Conservation (phyloP, 768 basidiomycete genomes). For the Ephemerocybe angulata region DNA sequence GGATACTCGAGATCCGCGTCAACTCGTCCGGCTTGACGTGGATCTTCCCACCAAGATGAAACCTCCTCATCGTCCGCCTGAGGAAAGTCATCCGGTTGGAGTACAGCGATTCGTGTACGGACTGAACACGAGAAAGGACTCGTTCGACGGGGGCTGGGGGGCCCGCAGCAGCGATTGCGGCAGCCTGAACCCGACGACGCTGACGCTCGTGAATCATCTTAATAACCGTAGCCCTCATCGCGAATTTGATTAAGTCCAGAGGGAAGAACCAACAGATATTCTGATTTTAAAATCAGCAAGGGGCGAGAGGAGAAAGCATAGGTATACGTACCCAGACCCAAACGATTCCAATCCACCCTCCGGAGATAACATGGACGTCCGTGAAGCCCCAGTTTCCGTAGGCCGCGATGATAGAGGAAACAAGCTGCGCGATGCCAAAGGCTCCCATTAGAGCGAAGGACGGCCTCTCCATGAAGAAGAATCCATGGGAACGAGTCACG, state of each 20-base stretch:
- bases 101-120: conserved; percentile 89
- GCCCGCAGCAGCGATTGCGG: conserved; percentile 37
- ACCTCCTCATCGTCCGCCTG: conserved; percentile 80
- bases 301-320: background rate
- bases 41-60: conserved; percentile 82
- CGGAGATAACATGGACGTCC: conserved; percentile 71
- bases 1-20: conserved; percentile 82
- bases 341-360: conserved; percentile 95
- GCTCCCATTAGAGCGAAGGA: conserved; percentile 85
- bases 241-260: conserved; percentile 94
- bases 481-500: conserved; percentile 89
- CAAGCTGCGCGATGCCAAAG: conserved; percentile 89
- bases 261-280: conserved; percentile 96
- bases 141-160: conserved; percentile 74
- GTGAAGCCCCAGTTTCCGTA: conserved; percentile 97
- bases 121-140: conserved; percentile 86
- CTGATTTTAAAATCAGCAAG: conserved; percentile 34
- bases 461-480: conserved; percentile 97
- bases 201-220: conserved; percentile 73
- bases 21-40: conserved; percentile 82
- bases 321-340: conserved; percentile 83
- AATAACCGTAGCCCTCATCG: conserved; percentile 92
- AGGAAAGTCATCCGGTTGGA: conserved; percentile 95
- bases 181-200: conserved; percentile 45
- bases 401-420: conserved; percentile 93